Evolutionary conservation across 495 filamentous ascomycete species (phyloP), one percentile per base, ranked within the genome.

Genomic region (Coniosporium apollinis): DNA sequence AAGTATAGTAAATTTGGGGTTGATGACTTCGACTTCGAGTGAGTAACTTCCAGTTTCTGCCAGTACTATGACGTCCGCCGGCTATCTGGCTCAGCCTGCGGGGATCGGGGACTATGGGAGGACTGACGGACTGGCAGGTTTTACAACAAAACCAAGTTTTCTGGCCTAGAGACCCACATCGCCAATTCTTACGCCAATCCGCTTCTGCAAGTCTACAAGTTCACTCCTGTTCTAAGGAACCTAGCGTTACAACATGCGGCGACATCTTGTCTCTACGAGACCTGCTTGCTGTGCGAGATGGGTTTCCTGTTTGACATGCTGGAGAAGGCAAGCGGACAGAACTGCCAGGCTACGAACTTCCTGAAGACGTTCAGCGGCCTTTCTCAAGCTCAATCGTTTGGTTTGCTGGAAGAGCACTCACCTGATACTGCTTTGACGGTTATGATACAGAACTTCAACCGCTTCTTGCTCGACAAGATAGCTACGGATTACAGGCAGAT

Each of bases 301-400:
- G 89, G 87, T 13, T 97, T 86, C 52, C 61, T 99, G 14, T 86
- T 94, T 46, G 89, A 99, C 49, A 99, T 99, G 89, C 64, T 99
- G 21, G 81, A 94, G 45, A 96, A 94, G 49, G 87, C 87, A 5
- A 74, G 76, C 45, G 89, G 86, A 1, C 74, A 82, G 37, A 89
- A 85, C 41, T 96, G 91, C 46, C 89, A 94, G 46, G 89, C 89
- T n/a, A 93, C 87, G 1, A 99, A 99, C 50, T 72, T 99, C 44
- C 59, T 94, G 22, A 89, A 83, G 56, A 79, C 85, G 0, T 76
- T 96, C 44, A 79, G 79, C 49, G 76, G 70, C 44, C 73, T 77
- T 34, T 32, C 5, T 34, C 13, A 36, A 72, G 79, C 82, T 17
- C 69, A 66, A 5, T 74, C 66, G 14, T 48, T 84, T 33, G 75